Base-by-base conservation (phyloP, 176 grass and related monocot species). In the Poa pratensis region DNA sequence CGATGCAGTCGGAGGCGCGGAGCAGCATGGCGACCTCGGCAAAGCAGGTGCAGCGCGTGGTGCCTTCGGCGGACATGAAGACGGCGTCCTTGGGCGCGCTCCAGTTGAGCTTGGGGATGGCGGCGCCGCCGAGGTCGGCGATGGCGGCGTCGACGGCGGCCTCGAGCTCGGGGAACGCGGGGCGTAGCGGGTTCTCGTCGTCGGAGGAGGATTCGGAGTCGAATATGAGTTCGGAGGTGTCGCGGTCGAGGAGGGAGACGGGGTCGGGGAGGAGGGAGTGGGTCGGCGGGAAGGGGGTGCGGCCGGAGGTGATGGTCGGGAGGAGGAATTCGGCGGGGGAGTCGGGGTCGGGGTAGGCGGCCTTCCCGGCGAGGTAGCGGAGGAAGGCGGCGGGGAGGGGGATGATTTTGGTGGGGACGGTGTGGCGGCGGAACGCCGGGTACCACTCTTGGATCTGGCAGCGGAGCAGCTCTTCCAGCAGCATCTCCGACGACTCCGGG, bases 371-470 rank as follows among this genome's bases (percentile, higher is more conserved):
- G 74, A 97, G 91, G 87, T 94, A 93, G 64, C 91, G 81, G 70
- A 91, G 85, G 87, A 93, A 96, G 80, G 91, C 75, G 18, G 60
- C 20, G 23, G 89, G 79, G 49, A 93, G 92, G 23, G 90, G 88
- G 51, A 88, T 63, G 82, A 91, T 76, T 82, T 64, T 58, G 65
- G 90, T 97, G 76, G 78, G 87, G 76, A 93, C 77, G 58, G 95
- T 91, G 71, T 97, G 70, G 64, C 61, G 58, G 68, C 86, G 77
- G 87, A 94, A 94, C 11, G 60, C 18, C 34, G 90, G 92, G 64
- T 95, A 93, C 92, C 95, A 94, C 58, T 97, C 85, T 0, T 92
- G 81, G 69, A 97, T 86, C 79, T 96, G 94, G 91, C 91, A 93
- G 2, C 81, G 81, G 23, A 86, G 45, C 19, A 90, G 82, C 42